A percentile compares a stretch with the other conserved stretches of the same genome.
These are phyloP conservation scores for slime mould (Dictyostelium discoideum) DNA, from an alignment of 78 protist species.

Conservation along the genomic window DNA sequence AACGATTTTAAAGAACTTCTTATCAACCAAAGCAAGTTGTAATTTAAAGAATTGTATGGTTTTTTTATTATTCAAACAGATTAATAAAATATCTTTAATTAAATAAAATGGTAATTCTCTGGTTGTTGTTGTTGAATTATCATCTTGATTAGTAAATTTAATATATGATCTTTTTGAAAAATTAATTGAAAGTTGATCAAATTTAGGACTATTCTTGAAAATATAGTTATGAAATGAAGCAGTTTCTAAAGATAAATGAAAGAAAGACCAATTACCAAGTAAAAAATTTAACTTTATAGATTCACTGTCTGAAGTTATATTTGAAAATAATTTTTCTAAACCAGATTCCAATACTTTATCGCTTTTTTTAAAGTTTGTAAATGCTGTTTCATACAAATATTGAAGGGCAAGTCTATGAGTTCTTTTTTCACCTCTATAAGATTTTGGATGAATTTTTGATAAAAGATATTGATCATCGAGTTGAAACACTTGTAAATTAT, in stretches of 20 bases:
- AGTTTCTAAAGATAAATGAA: background rate
- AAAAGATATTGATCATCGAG: background rate
- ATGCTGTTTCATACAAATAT: background rate
- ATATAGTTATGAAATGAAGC: background rate
- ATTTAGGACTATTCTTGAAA: too few relatives aligned
- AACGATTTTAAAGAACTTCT: background rate
- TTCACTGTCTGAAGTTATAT: background rate
- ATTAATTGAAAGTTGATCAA: background rate
- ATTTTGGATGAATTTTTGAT: background rate
- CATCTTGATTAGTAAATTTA: background rate
- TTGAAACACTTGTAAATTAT: background rate
- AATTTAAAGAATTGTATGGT: background rate
- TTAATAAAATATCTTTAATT: background rate
- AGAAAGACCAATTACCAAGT: background rate
- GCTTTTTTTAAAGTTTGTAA: background rate
- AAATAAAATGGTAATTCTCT: background rate
- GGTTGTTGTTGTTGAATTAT: background rate
- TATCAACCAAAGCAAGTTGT: background rate
- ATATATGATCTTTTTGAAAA: background rate
- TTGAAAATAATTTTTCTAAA: background rate
- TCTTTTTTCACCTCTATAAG: background rate
- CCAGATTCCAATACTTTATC: background rate
- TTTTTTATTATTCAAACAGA: background rate
- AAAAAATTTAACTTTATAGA: background rate
- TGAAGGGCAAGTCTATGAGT: background rate